Base-by-base conservation (phyloP, 116 monocot genomes). In the Phalaenopsis hybrid region DNA sequence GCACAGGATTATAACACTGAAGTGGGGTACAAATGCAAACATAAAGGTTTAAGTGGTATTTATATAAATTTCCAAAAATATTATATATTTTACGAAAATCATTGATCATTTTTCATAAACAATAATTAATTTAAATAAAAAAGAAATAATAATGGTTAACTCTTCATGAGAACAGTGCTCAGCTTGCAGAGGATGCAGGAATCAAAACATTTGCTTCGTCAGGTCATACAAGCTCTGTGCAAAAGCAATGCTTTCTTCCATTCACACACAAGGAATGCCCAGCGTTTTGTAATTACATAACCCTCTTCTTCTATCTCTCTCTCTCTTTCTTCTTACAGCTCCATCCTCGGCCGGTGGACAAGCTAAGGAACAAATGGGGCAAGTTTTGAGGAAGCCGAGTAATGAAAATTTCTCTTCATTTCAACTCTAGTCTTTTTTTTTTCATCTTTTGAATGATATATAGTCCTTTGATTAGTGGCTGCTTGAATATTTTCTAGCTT, bases 241-340 rank as follows among this genome's bases (percentile, higher is more conserved):
- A 34, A 34, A 12, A 72, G 72, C 72, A 72, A 72, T 72, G 72
- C 34, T 12, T 72, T 72, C 34, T 31, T 31, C 13, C 72, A 72
- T 72, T 72, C 72, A 33, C 72, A 31, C 72, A 72, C 23, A 72
- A 72, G 11, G 72, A 72, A 72, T 72, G 37, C 34, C 13, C 28
- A 13, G 37, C 72, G 7, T 34, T 37, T 72, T 72, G 37, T 37
- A 8, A 13, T 16, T 72, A 16, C 37, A 33, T 13, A 33, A 37
- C 11, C 70, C 2, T 5, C 20, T 18, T 72, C 70, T 15, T 2
- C 12, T 25, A 12, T 34, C 34, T 70, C 10, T 34, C 70, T 10
- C 33, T 31, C 33, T 70, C 70, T 34, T 13, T 70, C 11, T 12
- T 3, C 34, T 7, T 3, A 23, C 4, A 67, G 33, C 70, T 74